phyloP scores from a whole-genome alignment of 2,329 filamentous ascomycete species.

The Capronia epimyces region DNA sequence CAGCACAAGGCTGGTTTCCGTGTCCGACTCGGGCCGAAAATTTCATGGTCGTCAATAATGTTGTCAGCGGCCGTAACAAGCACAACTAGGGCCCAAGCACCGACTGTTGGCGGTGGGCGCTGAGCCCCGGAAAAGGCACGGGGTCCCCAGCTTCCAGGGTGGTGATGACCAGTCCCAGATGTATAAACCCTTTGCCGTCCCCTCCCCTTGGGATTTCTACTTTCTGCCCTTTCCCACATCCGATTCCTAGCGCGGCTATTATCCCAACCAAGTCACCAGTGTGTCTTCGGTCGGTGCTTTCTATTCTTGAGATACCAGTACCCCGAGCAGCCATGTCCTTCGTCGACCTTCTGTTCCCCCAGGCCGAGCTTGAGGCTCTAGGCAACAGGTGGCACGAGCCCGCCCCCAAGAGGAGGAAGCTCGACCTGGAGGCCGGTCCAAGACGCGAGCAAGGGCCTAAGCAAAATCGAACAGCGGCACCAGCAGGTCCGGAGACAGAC shows the following conservation, averaged over 20 bases:
- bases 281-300: not conserved
- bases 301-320: not conserved
- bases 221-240: conserved; percentile 10
- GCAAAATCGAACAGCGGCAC: not conserved
- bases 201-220: conserved; percentile 3
- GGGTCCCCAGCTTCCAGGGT: not conserved
- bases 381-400: conserved; percentile 22
- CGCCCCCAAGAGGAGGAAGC: conserved; percentile 18
- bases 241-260: conserved; percentile 3
- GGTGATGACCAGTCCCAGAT: not conserved
- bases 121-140: conserved; percentile 4
- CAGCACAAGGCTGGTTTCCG: not conserved
- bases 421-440: conserved; percentile 7
- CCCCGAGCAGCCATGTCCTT: conserved; percentile 16
- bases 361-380: conserved; percentile 22
- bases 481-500: conserved; percentile 1
- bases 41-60: not conserved
- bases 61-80: conserved; percentile 17
- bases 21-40: conserved; percentile 15
- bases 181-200: conserved; percentile 23
- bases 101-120: not conserved
- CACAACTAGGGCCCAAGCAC: not conserved
- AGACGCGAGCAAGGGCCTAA: not conserved
- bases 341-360: conserved; percentile 19
- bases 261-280: too few relatives aligned